phyloP scores from a whole-genome alignment of 768 basidiomycete species.

The Tephrocybe sp. region DNA sequence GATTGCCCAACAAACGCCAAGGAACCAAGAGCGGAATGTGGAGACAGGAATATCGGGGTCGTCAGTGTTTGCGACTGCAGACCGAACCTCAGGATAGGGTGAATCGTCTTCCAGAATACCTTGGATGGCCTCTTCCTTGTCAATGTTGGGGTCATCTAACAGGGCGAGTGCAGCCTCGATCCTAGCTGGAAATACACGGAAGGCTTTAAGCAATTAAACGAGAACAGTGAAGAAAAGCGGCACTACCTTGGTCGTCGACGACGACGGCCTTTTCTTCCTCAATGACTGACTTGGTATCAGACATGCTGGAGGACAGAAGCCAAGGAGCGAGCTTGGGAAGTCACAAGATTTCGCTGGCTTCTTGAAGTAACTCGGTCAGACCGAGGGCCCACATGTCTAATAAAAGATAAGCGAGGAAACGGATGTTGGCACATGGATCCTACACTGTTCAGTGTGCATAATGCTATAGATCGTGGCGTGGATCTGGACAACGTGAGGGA shows the following conservation, averaged over 20 bases:
- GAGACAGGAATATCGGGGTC: slow-evolving; percentile 61
- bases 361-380: slow-evolving; percentile 27
- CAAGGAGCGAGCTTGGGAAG: slow-evolving; percentile 23
- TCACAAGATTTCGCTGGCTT: slow-evolving; percentile 11
- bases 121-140: slow-evolving; percentile 43
- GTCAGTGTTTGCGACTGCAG: slow-evolving; percentile 71
- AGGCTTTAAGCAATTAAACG: background rate
- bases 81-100: slow-evolving; percentile 72
- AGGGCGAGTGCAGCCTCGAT: slow-evolving; percentile 32
- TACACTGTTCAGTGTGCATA: too few relatives aligned
- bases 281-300: slow-evolving; percentile 31
- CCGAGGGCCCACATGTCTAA: slow-evolving; percentile 20
- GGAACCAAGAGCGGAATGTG: slow-evolving; percentile 68
- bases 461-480: slow-evolving; percentile 11
- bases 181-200: slow-evolving; percentile 20
- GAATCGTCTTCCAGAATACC: slow-evolving; percentile 60
- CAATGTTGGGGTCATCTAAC: slow-evolving; percentile 57
- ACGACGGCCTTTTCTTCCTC: slow-evolving; percentile 5
- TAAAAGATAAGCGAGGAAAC: slow-evolving; percentile 11
- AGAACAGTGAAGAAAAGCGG: background rate
- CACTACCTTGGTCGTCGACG: slow-evolving; percentile 22
- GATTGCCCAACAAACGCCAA: slow-evolving; percentile 73
- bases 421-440: slow-evolving; percentile 6
- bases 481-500: background rate
- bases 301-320: slow-evolving; percentile 31